phyloP scores from a whole-genome alignment of 2,329 filamentous ascomycete species.

The Corynespora cassiicola region DNA sequence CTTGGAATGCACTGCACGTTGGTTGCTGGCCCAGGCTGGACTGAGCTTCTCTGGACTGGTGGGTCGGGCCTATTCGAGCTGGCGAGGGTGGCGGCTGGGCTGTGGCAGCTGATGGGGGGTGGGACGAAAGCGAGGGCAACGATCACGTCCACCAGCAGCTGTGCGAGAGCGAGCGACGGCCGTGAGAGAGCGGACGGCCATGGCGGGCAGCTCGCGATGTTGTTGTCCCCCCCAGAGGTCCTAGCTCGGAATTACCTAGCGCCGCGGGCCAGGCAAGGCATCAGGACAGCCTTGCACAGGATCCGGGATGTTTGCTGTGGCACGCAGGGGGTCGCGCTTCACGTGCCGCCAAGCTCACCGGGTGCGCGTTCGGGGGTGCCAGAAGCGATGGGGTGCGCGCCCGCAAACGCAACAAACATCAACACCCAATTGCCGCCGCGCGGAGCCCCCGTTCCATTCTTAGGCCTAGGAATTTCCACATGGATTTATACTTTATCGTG shows the following conservation, averaged over 20 bases:
- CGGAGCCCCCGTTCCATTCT: too few species aligned
- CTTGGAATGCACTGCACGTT: too few species aligned
- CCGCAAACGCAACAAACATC: conserved; percentile 10
- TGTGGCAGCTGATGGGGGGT: too few species aligned
- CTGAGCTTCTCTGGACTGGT: too few species aligned
- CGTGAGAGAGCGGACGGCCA: not conserved
- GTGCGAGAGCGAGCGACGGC: conserved; percentile 11
- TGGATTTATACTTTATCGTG: conserved; percentile 11
- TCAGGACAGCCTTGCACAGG: conserved; percentile 1
- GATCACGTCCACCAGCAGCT: not conserved
- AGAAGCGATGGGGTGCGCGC: conserved; percentile 19
- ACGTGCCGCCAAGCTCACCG: conserved; percentile 30
- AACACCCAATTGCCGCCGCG: conserved; percentile 6
- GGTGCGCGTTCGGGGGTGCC: conserved; percentile 7
- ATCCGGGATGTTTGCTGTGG: not conserved
- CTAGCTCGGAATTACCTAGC: conserved; percentile 29
- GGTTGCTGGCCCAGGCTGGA: too few species aligned
- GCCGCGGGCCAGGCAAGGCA: conserved; percentile 9
- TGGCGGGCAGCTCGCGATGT: conserved; percentile 7
- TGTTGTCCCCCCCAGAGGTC: conserved; percentile 18
- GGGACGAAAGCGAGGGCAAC: too few species aligned
- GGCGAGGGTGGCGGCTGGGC: too few species aligned
- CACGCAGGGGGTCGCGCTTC: conserved; percentile 8
- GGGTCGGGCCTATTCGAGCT: too few species aligned
- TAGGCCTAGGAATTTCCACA: conserved; percentile 7